Base-by-base conservation (phyloP, 2,329 filamentous ascomycete species). In the Rutstroemia sp. region DNA sequence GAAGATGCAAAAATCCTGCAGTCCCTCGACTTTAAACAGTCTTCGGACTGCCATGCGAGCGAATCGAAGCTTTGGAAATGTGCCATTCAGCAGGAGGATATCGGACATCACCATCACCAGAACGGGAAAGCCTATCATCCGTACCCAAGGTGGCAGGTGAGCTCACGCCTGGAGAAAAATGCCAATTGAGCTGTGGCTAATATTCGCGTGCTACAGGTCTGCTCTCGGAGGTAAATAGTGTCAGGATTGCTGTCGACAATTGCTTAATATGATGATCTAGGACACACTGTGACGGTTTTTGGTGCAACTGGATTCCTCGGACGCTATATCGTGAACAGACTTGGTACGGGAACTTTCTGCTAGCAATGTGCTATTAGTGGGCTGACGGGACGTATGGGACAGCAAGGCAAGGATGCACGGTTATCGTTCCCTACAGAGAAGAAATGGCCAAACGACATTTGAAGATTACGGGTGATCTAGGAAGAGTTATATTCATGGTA, bases 381-480 rank as follows among this genome's bases (percentile, higher is more conserved):
- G 61, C 64, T 69, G 54, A 69, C 62, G 47, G 47, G 37, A 9
- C 19, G 39, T 45, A 52, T 56, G 49, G 49, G 66, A 68, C 68
- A 95, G 92, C 94, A 66, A 86, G 89, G 62, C 84, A 91, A 76
- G 94, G 94, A 85, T 95, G 90, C 74, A 96, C 88, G 41, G 94
- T 99, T 42, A 84, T 99, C 58, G 75, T 97, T 58, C 94, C 94
- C 50, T 99, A 84, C 79, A 87, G 94, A 47, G 94, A 99, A 78
- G 94, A 97, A 75, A 97, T 96, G 92, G 79, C 87, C 66, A 97
- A 97, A 81, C 87, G 94, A 66, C 92, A 97, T 76, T 78, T 99
- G 69, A 97, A 97, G 77, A 85, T 96, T 58, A 81, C 90, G n/a
- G 94, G 94, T 74, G 94, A 99, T 74, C 79, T 99, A 59, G 94